A percentile compares a stretch with the other conserved stretches of the same genome.
Conservation (phyloP, 2,329 filamentous ascomycete genomes). For the Pseudopithomyces chartarum region DNA sequence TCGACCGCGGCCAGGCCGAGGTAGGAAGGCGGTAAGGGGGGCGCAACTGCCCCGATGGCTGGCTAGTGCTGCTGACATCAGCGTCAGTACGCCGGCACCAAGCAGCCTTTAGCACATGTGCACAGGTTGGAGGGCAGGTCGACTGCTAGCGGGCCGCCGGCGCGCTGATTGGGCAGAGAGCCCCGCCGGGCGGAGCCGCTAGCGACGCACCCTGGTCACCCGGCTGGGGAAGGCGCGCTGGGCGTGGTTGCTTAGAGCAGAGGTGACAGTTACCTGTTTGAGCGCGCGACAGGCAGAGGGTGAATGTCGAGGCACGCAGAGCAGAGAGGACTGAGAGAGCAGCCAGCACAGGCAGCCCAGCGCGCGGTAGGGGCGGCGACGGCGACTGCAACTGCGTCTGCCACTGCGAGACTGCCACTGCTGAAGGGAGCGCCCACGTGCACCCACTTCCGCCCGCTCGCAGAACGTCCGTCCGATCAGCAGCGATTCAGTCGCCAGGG, state of each 20-base stretch:
- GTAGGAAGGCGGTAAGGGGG: conserved; percentile 24
- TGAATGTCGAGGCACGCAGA: background rate
- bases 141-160: background rate
- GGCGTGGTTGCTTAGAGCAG: conserved; percentile 12
- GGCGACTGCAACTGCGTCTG: background rate
- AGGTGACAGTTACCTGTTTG: conserved; percentile 15
- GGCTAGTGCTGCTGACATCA: conserved; percentile 6
- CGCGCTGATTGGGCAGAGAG: background rate
- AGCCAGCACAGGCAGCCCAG: too few species aligned
- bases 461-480: conserved; percentile 22
- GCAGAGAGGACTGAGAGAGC: background rate
- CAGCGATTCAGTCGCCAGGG: conserved; percentile 38
- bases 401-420: too few species aligned
- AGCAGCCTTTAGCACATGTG: background rate
- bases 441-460: conserved; percentile 1
- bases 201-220: conserved; percentile 1
- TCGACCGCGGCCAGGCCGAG: conserved; percentile 14
- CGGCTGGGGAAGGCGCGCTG: conserved; percentile 10
- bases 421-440: background rate
- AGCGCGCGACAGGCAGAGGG: conserved; percentile 5
- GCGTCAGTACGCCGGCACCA: conserved; percentile 1
- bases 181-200: background rate
- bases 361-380: too few species aligned
- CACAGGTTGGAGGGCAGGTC: background rate
- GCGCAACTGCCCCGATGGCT: conserved; percentile 3